These are phyloP conservation scores for Trichomonas gallinae DNA, from an alignment of 208 protist species.

Conservation along the genomic window DNA sequence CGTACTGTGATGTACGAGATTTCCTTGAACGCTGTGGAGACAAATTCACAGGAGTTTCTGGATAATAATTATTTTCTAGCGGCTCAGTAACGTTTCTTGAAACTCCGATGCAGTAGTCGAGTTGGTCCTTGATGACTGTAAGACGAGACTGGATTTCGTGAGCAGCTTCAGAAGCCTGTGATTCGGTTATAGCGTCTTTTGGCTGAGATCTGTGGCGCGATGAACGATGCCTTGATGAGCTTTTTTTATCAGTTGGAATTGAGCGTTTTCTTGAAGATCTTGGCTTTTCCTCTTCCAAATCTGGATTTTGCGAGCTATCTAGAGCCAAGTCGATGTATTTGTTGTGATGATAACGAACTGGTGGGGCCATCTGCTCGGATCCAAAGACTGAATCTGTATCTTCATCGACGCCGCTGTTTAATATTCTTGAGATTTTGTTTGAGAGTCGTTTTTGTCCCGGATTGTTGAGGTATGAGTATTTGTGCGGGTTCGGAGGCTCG, in stretches of 20 bases:
- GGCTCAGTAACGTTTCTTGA: not conserved
- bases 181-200: not conserved
- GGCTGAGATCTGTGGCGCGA: not conserved
- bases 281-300: not conserved
- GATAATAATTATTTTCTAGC: not conserved
- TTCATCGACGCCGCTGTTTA: not conserved
- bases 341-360: not conserved
- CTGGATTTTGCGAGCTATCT: not conserved
- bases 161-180: not conserved
- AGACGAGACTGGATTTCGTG: not conserved
- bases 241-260: not conserved
- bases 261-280: not conserved
- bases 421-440: not conserved
- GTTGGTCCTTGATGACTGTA: not conserved
- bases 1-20: not conserved
- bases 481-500: not conserved
- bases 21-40: not conserved
- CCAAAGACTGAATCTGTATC: not conserved
- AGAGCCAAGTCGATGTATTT: not conserved
- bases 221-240: not conserved
- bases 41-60: not conserved
- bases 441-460: not conserved
- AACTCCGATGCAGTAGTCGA: not conserved
- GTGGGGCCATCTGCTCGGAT: not conserved
- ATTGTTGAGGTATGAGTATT: not conserved